A percentile compares a stretch with the other conserved stretches of the same genome.
Evolutionary conservation across 1,139 yeast genomes (phyloP).

Genomic region (Blastobotrys indianensis): DNA sequence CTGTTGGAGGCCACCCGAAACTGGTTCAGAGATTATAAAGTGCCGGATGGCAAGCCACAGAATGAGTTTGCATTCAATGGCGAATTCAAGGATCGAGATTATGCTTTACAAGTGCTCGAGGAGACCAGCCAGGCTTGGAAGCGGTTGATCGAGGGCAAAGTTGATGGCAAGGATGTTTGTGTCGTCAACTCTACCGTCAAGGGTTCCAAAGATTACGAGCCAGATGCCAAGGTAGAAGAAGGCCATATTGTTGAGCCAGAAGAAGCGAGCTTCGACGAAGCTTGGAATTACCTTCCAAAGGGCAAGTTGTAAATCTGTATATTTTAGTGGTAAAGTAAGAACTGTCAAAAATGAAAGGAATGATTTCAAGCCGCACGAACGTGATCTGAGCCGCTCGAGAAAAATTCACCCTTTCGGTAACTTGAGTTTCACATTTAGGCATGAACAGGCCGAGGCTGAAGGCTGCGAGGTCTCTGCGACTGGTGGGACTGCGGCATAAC

Average conservation of each 20-base stretch:
- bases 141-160: constrained; percentile 49
- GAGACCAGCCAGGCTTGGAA: constrained; percentile 75
- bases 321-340: neutral
- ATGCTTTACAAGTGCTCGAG: constrained; percentile 64
- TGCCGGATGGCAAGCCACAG: constrained; percentile 86
- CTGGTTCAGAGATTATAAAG: constrained; percentile 88
- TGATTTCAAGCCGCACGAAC: neutral
- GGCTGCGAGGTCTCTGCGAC: too few relatives aligned
- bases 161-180: constrained; percentile 21
- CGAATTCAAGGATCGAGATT: constrained; percentile 64
- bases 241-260: neutral
- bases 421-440: neutral
- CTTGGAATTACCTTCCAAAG: constrained; percentile 5
- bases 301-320: neutral
- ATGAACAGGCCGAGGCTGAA: neutral
- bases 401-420: neutral
- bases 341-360: neutral
- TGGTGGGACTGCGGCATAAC: too few relatives aligned
- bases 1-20: constrained; percentile 74
- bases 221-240: neutral
- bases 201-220: constrained; percentile 6
- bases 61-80: constrained; percentile 84
- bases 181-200: constrained; percentile 12
- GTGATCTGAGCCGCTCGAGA: neutral
- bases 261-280: neutral